Conservation (phyloP, 2,329 filamentous ascomycete genomes). For the Cercospora brassicicola region DNA sequence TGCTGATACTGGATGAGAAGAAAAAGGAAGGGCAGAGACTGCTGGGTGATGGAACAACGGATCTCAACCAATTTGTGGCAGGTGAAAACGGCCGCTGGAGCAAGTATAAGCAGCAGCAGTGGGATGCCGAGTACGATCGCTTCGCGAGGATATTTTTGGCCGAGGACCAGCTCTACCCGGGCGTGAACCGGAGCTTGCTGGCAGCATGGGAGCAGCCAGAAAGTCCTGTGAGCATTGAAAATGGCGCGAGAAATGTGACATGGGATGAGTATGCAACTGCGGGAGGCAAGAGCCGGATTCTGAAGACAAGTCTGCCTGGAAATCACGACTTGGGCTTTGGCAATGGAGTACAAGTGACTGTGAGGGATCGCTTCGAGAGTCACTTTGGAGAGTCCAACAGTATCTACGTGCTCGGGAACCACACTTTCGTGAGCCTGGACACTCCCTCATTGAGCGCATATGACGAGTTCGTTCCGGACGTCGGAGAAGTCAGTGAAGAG, state of each 20-base stretch:
- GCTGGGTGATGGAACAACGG: constrained; percentile 21
- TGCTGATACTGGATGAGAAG: constrained; percentile 22
- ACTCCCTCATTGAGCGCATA: constrained; percentile 81
- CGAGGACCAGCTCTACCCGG: constrained; percentile 37
- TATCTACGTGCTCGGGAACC: constrained; percentile 88
- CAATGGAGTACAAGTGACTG: constrained; percentile 74
- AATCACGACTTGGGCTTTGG: constrained; percentile 96
- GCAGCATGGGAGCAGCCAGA: constrained; percentile 28
- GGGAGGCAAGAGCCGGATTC: constrained; percentile 68
- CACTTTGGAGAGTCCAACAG: constrained; percentile 92
- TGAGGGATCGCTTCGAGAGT: constrained; percentile 78
- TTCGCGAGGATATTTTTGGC: constrained; percentile 82
- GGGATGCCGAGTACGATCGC: constrained; percentile 80
- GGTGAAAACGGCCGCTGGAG: constrained; percentile 52
- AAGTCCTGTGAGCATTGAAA: constrained; percentile 29
- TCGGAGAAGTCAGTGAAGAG: constrained; percentile 54
- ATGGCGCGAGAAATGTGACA: constrained; percentile 58
- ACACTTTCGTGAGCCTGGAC: constrained; percentile 91
- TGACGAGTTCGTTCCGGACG: constrained; percentile 56
- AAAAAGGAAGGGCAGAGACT: constrained; percentile 30
- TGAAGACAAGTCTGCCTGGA: constrained; percentile 83
- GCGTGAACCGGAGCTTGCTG: constrained; percentile 24
- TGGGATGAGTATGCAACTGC: constrained; percentile 56
- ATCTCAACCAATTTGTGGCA: constrained; percentile 33
- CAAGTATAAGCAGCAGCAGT: constrained; percentile 77